phyloP scores from a whole-genome alignment of 2,329 filamentous ascomycete species.

The Capronia epimyces region DNA sequence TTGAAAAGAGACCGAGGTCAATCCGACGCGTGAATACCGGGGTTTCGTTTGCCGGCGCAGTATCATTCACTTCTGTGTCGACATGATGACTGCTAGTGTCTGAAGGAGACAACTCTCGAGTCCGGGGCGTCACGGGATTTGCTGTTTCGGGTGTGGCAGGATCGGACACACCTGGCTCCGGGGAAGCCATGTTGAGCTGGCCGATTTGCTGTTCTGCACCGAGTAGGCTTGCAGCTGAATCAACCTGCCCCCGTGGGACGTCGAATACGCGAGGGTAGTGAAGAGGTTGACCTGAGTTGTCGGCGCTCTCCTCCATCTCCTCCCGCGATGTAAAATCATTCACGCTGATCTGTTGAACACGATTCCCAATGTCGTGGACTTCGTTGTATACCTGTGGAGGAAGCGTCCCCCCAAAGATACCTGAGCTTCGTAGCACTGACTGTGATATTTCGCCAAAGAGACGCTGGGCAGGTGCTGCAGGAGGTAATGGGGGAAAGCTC shows the following conservation, averaged over 20 bases:
- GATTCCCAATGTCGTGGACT: conserved; percentile 23
- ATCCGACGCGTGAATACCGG: conserved; percentile 35
- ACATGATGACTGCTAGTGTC: conserved; percentile 11
- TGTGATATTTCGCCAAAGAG: conserved; percentile 59
- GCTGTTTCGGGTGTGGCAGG: conserved; percentile 32
- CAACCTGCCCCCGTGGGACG: conserved; percentile 32
- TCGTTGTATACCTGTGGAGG: conserved; percentile 4
- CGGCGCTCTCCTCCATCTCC: conserved; percentile 28
- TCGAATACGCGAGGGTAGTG: conserved; percentile 38
- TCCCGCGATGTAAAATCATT: conserved; percentile 36
- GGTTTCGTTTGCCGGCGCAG: conserved; percentile 28
- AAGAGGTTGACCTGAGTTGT: conserved; percentile 33
- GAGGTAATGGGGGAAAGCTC: conserved; percentile 32
- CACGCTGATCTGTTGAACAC: conserved; percentile 34
- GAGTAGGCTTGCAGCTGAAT: conserved; percentile 43
- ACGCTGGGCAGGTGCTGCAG: conserved; percentile 30
- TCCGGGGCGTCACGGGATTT: conserved; percentile 34
- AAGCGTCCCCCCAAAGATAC: conserved; percentile 37
- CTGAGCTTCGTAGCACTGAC: conserved; percentile 51
- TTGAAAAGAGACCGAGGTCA: conserved; percentile 33
- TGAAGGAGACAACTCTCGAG: conserved; percentile 30
- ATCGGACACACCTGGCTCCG: conserved; percentile 34
- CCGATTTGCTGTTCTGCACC: conserved; percentile 46
- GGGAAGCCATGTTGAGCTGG: conserved; percentile 45
- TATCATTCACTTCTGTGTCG: conserved; percentile 23